Conservation (phyloP, 306 rosid genomes). For the Rosa rugosa region DNA sequence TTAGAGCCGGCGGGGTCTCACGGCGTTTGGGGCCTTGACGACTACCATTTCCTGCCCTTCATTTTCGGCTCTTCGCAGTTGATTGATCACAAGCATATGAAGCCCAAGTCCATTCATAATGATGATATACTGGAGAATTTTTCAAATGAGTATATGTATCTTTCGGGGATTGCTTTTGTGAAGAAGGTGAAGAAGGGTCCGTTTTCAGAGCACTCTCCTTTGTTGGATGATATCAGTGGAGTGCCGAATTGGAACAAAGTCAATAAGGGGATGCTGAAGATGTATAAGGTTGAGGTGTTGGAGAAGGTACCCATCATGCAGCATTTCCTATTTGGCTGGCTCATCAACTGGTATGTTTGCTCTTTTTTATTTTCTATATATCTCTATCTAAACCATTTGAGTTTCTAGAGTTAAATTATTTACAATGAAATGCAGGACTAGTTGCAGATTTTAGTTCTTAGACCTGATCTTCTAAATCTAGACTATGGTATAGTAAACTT, state of each 20-base stretch:
- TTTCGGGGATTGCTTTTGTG: constrained; percentile 62
- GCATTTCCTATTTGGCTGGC: constrained; percentile 90
- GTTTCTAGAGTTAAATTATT: neutral
- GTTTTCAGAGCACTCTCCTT: constrained; percentile 93
- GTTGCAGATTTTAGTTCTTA: neutral
- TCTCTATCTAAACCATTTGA: neutral
- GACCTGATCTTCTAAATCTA: neutral
- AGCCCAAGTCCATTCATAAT: constrained; percentile 92
- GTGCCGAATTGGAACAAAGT: constrained; percentile 95
- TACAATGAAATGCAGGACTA: neutral
- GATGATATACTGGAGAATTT: constrained; percentile 79
- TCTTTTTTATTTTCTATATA: neutral
- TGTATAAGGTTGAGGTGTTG: constrained; percentile 94
- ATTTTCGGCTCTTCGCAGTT: constrained; percentile 86
- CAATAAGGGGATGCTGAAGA: constrained; percentile 88
- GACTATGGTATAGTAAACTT: neutral
- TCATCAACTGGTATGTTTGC: constrained; percentile 63
- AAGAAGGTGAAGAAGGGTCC: constrained; percentile 94
- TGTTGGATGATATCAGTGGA: constrained; percentile 95
- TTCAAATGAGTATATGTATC: constrained; percentile 67
- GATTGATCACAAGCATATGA: constrained; percentile 90
- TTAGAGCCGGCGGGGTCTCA: constrained; percentile 98
- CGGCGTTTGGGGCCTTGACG: constrained; percentile 99
- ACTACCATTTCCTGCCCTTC: constrained; percentile 81
- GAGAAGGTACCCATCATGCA: constrained; percentile 99